Percentiles rank a stretch among this genome's conserved stretches.
phyloP scores from a whole-genome alignment of 2,329 filamentous ascomycete species.

The Ceratocystis huliohia region DNA sequence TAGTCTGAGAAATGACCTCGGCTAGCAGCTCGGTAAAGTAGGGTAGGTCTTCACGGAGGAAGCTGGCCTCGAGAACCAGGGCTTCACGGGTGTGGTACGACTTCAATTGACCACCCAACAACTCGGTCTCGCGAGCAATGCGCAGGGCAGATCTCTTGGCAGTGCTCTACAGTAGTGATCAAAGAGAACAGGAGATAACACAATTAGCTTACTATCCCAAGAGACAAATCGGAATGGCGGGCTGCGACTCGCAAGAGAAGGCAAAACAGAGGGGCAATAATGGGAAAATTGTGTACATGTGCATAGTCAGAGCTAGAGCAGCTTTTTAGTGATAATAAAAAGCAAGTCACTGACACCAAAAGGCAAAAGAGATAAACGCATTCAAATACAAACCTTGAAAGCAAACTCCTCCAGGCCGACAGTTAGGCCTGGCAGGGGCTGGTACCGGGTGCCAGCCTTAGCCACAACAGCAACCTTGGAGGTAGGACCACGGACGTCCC shows the following conservation, averaged over 20 bases:
- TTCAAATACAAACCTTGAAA: conserved; percentile 59
- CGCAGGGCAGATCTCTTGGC: conserved; percentile 76
- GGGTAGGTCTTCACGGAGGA: conserved; percentile 87
- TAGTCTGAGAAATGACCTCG: conserved; percentile 79
- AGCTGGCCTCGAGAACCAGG: conserved; percentile 82
- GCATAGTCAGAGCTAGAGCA: neutral
- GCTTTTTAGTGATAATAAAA: neutral
- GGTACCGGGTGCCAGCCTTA: conserved; percentile 88
- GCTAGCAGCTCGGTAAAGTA: conserved; percentile 94
- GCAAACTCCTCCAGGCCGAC: conserved; percentile 89
- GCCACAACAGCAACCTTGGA: conserved; percentile 84
- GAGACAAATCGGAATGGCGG: neutral
- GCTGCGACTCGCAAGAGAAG: too few relatives aligned
- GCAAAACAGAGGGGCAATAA: too few relatives aligned
- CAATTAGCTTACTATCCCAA: conserved; percentile 16
- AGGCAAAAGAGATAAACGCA: too few relatives aligned
- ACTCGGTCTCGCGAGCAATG: conserved; percentile 88
- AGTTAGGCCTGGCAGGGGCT: conserved; percentile 78
- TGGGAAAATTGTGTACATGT: too few relatives aligned
- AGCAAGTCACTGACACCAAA: conserved; percentile 7
- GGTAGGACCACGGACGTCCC: conserved; percentile 77
- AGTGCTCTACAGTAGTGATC: conserved; percentile 52
- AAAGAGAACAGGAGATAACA: conserved; percentile 35
- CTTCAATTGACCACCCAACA: conserved; percentile 80
- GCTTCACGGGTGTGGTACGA: conserved; percentile 88